Percentiles rank a stretch among this genome's conserved stretches.
phyloP scores from a whole-genome alignment of 2,329 filamentous ascomycete genomes.

The Aspergillus aculeatus region DNA sequence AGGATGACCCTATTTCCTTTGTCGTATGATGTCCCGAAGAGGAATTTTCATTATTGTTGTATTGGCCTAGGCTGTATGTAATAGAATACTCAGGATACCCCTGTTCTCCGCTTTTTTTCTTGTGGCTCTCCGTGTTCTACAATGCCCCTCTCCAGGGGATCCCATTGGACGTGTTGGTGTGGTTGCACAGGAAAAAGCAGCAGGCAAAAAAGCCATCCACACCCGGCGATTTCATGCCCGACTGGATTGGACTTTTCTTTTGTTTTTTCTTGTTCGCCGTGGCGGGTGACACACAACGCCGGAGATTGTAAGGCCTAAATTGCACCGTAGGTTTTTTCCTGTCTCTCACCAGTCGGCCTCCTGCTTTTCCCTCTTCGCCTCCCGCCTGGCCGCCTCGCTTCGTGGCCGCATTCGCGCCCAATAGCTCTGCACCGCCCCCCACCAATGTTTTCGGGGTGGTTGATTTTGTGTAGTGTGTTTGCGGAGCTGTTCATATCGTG shows the following conservation, averaged over 20 bases:
- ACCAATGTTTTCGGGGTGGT: background rate
- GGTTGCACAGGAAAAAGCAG: background rate
- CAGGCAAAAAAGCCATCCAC: background rate
- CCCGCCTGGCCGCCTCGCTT: background rate
- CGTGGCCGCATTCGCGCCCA: slow-evolving; percentile 12
- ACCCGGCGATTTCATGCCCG: background rate
- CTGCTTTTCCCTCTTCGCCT: background rate
- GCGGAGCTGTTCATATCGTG: slow-evolving; percentile 12
- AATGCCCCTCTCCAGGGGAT: background rate
- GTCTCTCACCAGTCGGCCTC: too few species aligned
- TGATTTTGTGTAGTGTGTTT: slow-evolving; percentile 1
- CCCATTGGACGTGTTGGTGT: slow-evolving; percentile 1
- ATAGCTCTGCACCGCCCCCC: slow-evolving; percentile 6
- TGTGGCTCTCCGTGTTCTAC: background rate
- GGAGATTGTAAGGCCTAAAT: background rate
- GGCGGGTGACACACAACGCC: background rate
- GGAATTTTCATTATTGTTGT: slow-evolving; percentile 23
- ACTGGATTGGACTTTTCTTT: background rate
- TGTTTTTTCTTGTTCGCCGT: background rate
- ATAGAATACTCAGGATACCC: slow-evolving; percentile 30
- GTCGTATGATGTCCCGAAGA: background rate
- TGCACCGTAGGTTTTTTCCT: background rate
- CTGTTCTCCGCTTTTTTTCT: slow-evolving; percentile 11
- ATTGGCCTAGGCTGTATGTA: slow-evolving; percentile 28
- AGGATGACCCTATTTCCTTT: slow-evolving; percentile 6